These are phyloP conservation scores for Ustilago bromivora DNA, from an alignment of 1,284 basidiomycete genomes.

Conservation along the genomic window DNA sequence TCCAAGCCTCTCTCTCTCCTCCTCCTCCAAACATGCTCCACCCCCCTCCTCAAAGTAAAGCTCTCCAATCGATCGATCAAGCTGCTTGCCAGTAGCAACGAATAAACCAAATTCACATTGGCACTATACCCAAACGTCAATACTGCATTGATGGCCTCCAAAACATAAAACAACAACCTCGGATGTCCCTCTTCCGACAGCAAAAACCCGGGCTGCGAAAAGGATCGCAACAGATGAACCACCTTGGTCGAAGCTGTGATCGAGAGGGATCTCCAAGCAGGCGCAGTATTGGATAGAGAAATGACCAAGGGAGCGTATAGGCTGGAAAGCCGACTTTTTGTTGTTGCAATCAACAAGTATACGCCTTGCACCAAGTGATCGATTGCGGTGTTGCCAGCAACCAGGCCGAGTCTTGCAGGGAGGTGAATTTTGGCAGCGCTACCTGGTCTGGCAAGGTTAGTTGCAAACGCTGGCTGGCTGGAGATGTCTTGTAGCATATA, in stretches of 20 bases:
- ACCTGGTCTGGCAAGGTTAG: slow-evolving; percentile 57
- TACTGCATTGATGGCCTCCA: slow-evolving; percentile 89
- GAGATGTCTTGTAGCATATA: slow-evolving; percentile 93
- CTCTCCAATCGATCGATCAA: slow-evolving; percentile 87
- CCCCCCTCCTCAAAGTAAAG: slow-evolving; percentile 83
- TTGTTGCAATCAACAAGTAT: slow-evolving; percentile 85
- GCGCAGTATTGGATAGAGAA: slow-evolving; percentile 85
- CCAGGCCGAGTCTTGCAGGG: slow-evolving; percentile 30
- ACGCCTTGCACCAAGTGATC: slow-evolving; percentile 76
- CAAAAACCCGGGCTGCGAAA: slow-evolving; percentile 87
- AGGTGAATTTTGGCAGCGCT: slow-evolving; percentile 47
- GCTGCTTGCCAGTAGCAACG: slow-evolving; percentile 83
- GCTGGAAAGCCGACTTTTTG: slow-evolving; percentile 73
- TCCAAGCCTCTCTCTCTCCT: slow-evolving; percentile 31
- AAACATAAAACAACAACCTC: slow-evolving; percentile 87
- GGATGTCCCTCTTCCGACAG: slow-evolving; percentile 94
- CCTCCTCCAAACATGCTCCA: slow-evolving; percentile 78
- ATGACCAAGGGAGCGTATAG: slow-evolving; percentile 84
- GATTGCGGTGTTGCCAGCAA: slow-evolving; percentile 42
- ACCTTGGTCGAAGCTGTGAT: slow-evolving; percentile 81
- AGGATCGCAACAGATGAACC: slow-evolving; percentile 87
- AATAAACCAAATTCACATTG: slow-evolving; percentile 89
- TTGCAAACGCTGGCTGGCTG: slow-evolving; percentile 81
- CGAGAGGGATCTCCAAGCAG: slow-evolving; percentile 84
- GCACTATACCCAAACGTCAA: slow-evolving; percentile 74